Evolutionary conservation across 305 asterid genomes (phyloP).

Genomic region (Fraxinus platypoda): DNA sequence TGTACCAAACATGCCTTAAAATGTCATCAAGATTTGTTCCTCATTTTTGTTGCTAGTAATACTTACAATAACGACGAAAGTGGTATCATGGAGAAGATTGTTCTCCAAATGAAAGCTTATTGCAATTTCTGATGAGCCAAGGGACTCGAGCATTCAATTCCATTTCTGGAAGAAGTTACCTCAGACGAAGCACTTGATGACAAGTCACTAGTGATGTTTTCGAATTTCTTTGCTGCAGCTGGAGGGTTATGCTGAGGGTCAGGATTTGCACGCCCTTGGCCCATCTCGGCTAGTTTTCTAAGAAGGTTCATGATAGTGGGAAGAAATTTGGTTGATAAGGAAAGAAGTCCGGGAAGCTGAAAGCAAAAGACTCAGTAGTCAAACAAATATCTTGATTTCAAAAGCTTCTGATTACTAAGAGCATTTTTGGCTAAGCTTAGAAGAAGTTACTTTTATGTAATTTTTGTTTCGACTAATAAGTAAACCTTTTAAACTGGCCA

Average conservation of each 20-base stretch:
- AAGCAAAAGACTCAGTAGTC: background rate
- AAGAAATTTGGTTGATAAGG: conserved; percentile 83
- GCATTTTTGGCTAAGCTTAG: background rate
- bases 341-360: conserved; percentile 92
- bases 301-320: conserved; percentile 93
- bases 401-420: background rate
- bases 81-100: background rate
- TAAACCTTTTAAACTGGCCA: background rate
- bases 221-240: conserved; percentile 35
- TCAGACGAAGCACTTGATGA: conserved; percentile 62
- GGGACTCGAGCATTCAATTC: conserved; percentile 64
- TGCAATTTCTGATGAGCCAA: conserved; percentile 37
- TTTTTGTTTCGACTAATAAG: background rate
- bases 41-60: conserved; percentile 3
- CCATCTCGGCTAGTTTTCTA: conserved; percentile 82
- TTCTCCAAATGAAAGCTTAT: conserved; percentile 29
- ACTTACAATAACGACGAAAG: background rate
- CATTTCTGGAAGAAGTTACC: conserved; percentile 48
- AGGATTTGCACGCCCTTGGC: conserved; percentile 43
- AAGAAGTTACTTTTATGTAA: background rate
- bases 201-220: conserved; percentile 27
- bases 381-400: background rate
- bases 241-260: conserved; percentile 34
- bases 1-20: conserved; percentile 1
- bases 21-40: conserved; percentile 30